Percentiles rank a stretch among this genome's conserved stretches.
These are phyloP conservation scores for Withania somnifera DNA, from an alignment of 305 asterid species.

Conservation along the genomic window DNA sequence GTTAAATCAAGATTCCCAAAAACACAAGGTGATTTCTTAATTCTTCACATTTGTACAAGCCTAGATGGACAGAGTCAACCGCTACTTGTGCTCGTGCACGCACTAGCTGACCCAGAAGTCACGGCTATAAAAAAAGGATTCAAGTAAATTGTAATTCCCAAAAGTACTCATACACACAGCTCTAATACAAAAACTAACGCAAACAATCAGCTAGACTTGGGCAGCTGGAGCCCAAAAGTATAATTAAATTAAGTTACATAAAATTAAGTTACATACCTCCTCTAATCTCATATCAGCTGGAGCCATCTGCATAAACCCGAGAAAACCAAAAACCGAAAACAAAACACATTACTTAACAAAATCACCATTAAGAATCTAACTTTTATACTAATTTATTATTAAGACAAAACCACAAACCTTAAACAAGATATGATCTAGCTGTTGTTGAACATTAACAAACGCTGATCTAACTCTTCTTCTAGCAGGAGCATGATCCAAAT, in stretches of 20 bases:
- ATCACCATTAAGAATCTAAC: not conserved
- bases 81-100: no score
- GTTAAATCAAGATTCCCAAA: not conserved
- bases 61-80: not conserved
- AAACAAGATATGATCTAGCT: constrained; percentile 79
- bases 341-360: not conserved
- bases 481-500: constrained; percentile 76
- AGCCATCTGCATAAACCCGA: constrained; percentile 49
- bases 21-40: not conserved
- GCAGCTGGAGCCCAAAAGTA: no score
- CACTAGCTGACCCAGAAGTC: not conserved
- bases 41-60: not conserved
- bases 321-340: not conserved
- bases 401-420: constrained; percentile 33
- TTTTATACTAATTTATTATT: not conserved
- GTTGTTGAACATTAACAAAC: constrained; percentile 45
- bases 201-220: no score
- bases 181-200: not conserved
- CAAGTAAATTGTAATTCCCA: not conserved
- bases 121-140: not conserved
- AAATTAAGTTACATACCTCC: constrained; percentile 36
- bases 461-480: constrained; percentile 87
- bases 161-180: not conserved
- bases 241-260: no score
- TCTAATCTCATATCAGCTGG: constrained; percentile 83